These are phyloP conservation scores for Cyclostephanos invisitatus DNA, from an alignment of 108 stramenopile genomes.

Conservation along the genomic window DNA sequence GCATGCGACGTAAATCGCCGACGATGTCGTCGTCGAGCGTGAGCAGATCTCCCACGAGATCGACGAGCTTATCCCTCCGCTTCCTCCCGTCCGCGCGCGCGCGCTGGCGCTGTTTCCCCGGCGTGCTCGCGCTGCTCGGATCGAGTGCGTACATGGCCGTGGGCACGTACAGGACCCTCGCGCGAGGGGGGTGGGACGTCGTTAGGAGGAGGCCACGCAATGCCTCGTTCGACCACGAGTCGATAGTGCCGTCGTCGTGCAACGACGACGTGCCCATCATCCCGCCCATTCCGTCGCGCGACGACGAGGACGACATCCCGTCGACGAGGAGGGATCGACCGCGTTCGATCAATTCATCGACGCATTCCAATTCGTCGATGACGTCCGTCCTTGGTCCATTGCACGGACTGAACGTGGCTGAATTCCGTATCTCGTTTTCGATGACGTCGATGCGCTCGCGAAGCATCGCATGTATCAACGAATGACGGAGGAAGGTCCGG, in stretches of 20 bases:
- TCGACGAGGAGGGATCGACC: constrained; percentile 12
- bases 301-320: background rate
- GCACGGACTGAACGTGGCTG: constrained; percentile 72
- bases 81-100: constrained; percentile 82
- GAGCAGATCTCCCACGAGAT: constrained; percentile 48
- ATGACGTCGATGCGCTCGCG: constrained; percentile 33
- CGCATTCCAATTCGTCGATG: constrained; percentile 47
- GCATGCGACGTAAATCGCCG: background rate
- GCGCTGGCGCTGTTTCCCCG: constrained; percentile 88
- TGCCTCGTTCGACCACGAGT: constrained; percentile 27
- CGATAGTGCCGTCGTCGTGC: constrained; percentile 3
- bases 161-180: constrained; percentile 81
- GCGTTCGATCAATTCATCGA: constrained; percentile 29
- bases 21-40: background rate
- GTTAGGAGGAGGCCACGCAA: constrained; percentile 8
- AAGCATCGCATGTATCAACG: constrained; percentile 51
- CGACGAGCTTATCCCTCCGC: constrained; percentile 61
- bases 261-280: too few relatives aligned
- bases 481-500: constrained; percentile 59
- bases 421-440: constrained; percentile 50
- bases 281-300: background rate
- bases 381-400: constrained; percentile 63
- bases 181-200: background rate
- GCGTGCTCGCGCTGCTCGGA: constrained; percentile 59
- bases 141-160: constrained; percentile 89